Evolutionary conservation across 305 asterid genomes (phyloP), one percentile per base, ranked within the genome.

Genomic region (Withania somnifera): DNA sequence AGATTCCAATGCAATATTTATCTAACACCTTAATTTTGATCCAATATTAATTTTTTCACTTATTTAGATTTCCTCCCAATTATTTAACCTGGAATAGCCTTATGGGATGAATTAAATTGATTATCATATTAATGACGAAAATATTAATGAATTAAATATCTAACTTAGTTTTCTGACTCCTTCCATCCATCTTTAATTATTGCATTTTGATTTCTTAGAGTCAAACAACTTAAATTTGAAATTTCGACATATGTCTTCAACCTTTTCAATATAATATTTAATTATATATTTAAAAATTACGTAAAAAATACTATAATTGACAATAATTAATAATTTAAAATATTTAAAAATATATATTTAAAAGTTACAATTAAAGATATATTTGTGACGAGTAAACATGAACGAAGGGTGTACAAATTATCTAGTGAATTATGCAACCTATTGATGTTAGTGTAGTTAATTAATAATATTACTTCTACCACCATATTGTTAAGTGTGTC

Each of bases 21-120:
- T 68, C 5, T 36, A 45, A 20, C 78, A 76, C 66, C 54, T 75
- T 73, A 28, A 19, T 3, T 6, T 20, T n/a, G 2, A 19, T 68
- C 0, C 19, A 69, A 22, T 52, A n/a, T n/a, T n/a, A n/a, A 14
- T 8, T 34, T 8, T 38, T 13, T 50, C 38, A 22, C n/a, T 67
- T 63, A 17, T 32, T 54, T 77, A 50, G 14, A 77, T 82, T 77
- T 20, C 34, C 47, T 22, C 71, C 60, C 24, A 77, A 32, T 80
- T 15, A 3, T 15, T 83, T 52, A 77, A 34, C 78, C 63, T 24
- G 57, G 82, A 61, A 83, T 63, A 63, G 51, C 77, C 82, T 77
- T 36, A 14, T 61, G 6, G 36, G 32, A 22, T 13, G 14, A 1
- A 42, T 22, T 38, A 68, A 2, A 66, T 2, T n/a, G 9, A 68